Percentiles rank a stretch among this genome's conserved stretches.
Evolutionary conservation across 768 basidiomycete species (phyloP).

Genomic region (Lenzites betulinus): DNA sequence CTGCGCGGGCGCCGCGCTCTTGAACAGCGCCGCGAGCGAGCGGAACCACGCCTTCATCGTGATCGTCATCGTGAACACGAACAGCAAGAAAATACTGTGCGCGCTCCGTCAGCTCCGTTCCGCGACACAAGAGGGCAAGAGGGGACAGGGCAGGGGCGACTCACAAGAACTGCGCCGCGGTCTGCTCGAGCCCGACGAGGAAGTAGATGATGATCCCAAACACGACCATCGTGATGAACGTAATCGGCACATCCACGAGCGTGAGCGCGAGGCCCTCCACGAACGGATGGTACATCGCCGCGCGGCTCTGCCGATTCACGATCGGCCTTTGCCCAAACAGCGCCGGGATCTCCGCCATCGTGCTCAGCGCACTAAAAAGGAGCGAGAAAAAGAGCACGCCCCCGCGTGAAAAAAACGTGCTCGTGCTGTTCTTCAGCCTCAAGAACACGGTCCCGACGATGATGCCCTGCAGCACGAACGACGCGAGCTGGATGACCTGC

Average conservation of each 20-base stretch:
- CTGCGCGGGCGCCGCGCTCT: conserved; percentile 61
- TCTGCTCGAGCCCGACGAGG: conserved; percentile 55
- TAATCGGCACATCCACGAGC: conserved; percentile 62
- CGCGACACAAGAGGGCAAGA: background rate
- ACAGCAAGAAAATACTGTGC: conserved; percentile 60
- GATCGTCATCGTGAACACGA: conserved; percentile 57
- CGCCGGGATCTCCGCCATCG: conserved; percentile 64
- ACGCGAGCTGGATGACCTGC: conserved; percentile 34
- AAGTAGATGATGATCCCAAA: conserved; percentile 63
- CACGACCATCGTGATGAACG: conserved; percentile 44
- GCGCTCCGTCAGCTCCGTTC: conserved; percentile 2
- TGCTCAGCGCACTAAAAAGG: conserved; percentile 57
- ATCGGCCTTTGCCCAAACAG: conserved; percentile 62
- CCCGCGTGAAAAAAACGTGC: conserved; percentile 73
- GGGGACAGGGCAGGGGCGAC: too few species aligned
- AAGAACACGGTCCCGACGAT: conserved; percentile 70
- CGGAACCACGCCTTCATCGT: conserved; percentile 81
- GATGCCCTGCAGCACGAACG: conserved; percentile 54
- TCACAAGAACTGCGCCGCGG: conserved; percentile 67
- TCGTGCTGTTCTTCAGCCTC: conserved; percentile 52
- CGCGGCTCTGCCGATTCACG: conserved; percentile 54
- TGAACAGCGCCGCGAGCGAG: conserved; percentile 59
- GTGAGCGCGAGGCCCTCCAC: conserved; percentile 58
- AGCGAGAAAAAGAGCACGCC: conserved; percentile 79
- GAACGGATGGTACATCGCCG: conserved; percentile 64